phyloP scores from a whole-genome alignment of 1,284 basidiomycete species.

The Ustilago trichophora region DNA sequence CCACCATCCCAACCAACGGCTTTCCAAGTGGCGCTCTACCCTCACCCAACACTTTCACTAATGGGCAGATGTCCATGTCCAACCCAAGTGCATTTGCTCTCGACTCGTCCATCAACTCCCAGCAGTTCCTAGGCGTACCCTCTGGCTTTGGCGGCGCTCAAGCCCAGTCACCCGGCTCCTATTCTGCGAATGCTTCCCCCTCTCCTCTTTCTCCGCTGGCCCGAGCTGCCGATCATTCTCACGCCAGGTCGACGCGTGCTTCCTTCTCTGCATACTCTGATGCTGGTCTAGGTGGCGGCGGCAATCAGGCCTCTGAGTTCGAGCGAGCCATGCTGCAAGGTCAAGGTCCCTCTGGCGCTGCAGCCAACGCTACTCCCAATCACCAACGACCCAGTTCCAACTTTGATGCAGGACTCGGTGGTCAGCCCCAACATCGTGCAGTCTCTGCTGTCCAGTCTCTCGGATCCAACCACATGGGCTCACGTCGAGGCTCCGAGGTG shows the following conservation, averaged over 20 bases:
- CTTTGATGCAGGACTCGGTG: slow-evolving; percentile 9
- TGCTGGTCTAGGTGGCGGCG: slow-evolving; percentile 1
- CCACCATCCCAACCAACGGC: slow-evolving; percentile 10
- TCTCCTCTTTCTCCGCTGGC: slow-evolving; percentile 10
- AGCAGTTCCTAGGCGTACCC: slow-evolving; percentile 27
- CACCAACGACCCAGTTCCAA: slow-evolving; percentile 10
- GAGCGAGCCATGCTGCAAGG: slow-evolving; percentile 35
- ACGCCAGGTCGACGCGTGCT: slow-evolving; percentile 6
- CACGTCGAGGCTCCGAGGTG: slow-evolving; percentile 29
- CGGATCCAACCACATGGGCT: slow-evolving; percentile 6
- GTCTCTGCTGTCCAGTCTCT: slow-evolving; percentile 31
- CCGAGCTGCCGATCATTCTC: slow-evolving; percentile 4
- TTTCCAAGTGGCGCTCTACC: neutral
- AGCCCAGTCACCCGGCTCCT: slow-evolving; percentile 3
- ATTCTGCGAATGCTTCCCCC: slow-evolving; percentile 23
- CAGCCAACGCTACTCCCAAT: slow-evolving; percentile 15
- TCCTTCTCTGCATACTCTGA: slow-evolving; percentile 23
- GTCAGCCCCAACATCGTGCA: slow-evolving; percentile 20
- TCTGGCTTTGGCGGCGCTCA: slow-evolving; percentile 2
- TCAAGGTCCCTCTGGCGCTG: neutral
- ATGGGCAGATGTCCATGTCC: neutral
- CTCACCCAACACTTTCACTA: slow-evolving; percentile 1
- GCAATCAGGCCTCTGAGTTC: slow-evolving; percentile 10
- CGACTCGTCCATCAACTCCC: too few relatives aligned
- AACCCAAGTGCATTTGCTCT: neutral